Evolutionary conservation across 2,329 filamentous ascomycete species (phyloP), one percentile per base, ranked within the genome.

Genomic region (Epichloe typhina): DNA sequence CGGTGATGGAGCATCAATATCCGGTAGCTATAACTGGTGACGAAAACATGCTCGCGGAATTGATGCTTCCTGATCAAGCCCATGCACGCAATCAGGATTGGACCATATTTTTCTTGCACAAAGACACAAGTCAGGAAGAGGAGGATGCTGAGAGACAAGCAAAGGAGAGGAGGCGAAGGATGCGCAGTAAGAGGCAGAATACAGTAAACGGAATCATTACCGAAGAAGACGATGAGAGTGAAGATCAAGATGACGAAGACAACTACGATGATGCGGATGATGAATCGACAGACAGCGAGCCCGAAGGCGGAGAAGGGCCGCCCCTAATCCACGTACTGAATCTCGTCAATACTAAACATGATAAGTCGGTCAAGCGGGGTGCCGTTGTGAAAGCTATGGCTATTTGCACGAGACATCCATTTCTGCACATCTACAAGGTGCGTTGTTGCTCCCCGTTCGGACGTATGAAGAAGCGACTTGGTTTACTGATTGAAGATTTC

Each of bases 71-170:
- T 0, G 93, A 98, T 67, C 91, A 97, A 68, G 89, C 91, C 21
- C 93, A 98, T 69, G 82, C 93, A 54, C 81, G 93, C 39, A 91
- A 86, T 62, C 90, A 97, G 69, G 93, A 98, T 66, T 98, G 93
- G 93, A 98, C 93, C 41, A 95, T 97, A 50, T 98, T 98, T 72
- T 98, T 98, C 65, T 67, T 98, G 51, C 93, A 98, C 71, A 97
- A 97, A 66, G 93, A 98, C 65, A 87, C 84, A 3, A 90, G 82
- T 53, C 82, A 84, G 47, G 84, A 87, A 53, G 86, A 91, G 52
- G 90, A 95, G 53, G 86, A 89, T 33, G 79, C 82, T 51, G 84
- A 88, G 58, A 73, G 74, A 54, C 73, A 71, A 50, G 73, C 73
- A 39, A 83, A 77, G 56, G 71, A 75, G 60, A 72, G 74, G 57